Base-by-base conservation (phyloP, 108 stramenopile genomes). In the Pseudonitzschia multiseries region DNA sequence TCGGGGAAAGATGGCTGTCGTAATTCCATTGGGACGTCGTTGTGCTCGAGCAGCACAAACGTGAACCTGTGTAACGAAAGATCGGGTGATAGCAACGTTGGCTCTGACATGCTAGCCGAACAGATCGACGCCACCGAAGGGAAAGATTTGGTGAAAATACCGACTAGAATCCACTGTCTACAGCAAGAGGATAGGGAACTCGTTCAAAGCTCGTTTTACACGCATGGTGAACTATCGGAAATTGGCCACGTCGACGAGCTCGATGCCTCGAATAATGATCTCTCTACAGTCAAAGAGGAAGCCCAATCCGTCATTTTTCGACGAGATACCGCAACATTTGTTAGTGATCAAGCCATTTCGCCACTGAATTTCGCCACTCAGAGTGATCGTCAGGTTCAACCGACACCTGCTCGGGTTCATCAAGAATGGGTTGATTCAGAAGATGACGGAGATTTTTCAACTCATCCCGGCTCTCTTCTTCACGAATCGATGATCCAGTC, bases 401-500 rank as follows among this genome's bases (percentile, higher is more conserved):
- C 74, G 8, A 76, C 75, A 26, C 74, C 74, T 22, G 74, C 74
- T 59, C 27, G 44, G 6, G 53, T 75, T 20, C 66, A 46, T 42
- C 65, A 52, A 26, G 42, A 68, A 24, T 75, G 74, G 74, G 51
- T 59, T 59, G 60, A 57, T 13, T 65, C 52, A 40, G 66, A 59
- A 66, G 43, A 68, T 32, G 57, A 68, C 32, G 65, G 8, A 24
- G 43, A 59, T 42, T 9, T 57, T 17, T 57, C 69, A n/a, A 31
- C 66, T 17, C 36, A 67, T 24, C 74, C 65, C 28, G 50, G 27
- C 8, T 75, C 74, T 8, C 42, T 75, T 4, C 74, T 75, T 22
- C 74, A 75, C 40, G 74, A 75, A 41, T 75, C 74, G 24, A 52
- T 75, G 54, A 59, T 75, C 29, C 54, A 67, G 12, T 75, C 74